Conservation (phyloP, 108 stramenopile species). For the Cyclotella choctawhatcheeana region DNA sequence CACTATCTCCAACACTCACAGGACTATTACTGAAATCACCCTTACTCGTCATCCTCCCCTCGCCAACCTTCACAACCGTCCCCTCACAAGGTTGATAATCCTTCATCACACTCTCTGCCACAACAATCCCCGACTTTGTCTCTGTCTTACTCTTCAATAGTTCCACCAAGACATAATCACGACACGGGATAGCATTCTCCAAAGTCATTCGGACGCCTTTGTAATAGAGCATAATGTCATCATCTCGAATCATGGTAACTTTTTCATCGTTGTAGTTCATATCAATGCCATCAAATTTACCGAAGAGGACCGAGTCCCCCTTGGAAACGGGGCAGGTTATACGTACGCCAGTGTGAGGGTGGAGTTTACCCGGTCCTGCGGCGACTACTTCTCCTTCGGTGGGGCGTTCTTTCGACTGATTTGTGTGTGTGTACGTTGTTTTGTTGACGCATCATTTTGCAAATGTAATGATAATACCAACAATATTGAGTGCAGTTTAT, state of each 20-base stretch:
- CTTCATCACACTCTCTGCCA: constrained; percentile 80
- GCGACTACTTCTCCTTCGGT: constrained; percentile 91
- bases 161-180: constrained; percentile 91
- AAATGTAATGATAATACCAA: not conserved
- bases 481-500: too few species aligned
- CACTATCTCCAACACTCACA: constrained; percentile 82
- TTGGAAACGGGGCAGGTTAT: constrained; percentile 84
- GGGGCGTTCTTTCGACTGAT: constrained; percentile 85
- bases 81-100: constrained; percentile 84
- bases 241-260: constrained; percentile 93
- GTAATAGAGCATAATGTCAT: constrained; percentile 90
- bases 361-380: constrained; percentile 89
- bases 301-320: constrained; percentile 88
- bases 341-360: constrained; percentile 87
- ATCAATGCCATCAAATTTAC: constrained; percentile 90
- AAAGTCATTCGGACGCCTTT: constrained; percentile 84
- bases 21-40: constrained; percentile 78
- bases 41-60: constrained; percentile 87
- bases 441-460: not conserved
- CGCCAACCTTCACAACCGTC: constrained; percentile 91
- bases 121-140: constrained; percentile 85
- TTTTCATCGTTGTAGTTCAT: constrained; percentile 92
- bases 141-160: constrained; percentile 68
- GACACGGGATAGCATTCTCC: constrained; percentile 81
- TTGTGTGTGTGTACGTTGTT: not conserved